phyloP scores from a whole-genome alignment of 192 early-diverging fungal species.

The Dissophora globulifera region DNA sequence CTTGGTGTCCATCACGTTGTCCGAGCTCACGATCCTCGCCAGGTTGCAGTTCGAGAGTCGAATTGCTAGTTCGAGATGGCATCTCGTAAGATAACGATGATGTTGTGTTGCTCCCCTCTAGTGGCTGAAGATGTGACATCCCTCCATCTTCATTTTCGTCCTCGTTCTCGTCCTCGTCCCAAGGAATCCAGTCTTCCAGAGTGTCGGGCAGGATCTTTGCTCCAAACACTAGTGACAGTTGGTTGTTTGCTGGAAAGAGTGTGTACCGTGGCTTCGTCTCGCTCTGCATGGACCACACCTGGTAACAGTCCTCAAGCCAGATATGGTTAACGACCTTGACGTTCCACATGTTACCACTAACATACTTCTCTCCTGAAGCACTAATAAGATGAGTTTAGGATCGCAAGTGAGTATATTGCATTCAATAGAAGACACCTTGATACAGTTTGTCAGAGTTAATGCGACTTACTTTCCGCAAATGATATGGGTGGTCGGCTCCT shows the following conservation, averaged over 20 bases:
- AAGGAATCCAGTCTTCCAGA: slow-evolving; percentile 51
- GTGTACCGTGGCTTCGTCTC: slow-evolving; percentile 66
- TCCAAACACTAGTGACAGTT: slow-evolving; percentile 67
- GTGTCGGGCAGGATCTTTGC: slow-evolving; percentile 50
- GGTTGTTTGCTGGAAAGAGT: slow-evolving; percentile 61
- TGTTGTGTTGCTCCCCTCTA: no score
- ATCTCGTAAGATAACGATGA: no score
- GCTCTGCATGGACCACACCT: slow-evolving; percentile 66
- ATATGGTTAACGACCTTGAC: slow-evolving; percentile 82
- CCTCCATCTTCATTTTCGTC: slow-evolving; percentile 23
- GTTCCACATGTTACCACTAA: slow-evolving; percentile 70
- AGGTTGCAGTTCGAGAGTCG: no score
- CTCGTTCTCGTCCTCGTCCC: no score
- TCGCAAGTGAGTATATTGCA: no score
- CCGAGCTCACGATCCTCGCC: no score
- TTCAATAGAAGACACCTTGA: not conserved
- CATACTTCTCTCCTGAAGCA: slow-evolving; percentile 72
- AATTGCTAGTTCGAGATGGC: no score
- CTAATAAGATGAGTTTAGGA: no score
- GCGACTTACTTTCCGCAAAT: slow-evolving; percentile 72
- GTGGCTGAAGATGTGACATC: not conserved
- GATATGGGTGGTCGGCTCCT: slow-evolving; percentile 75
- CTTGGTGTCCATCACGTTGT: no score
- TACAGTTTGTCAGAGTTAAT: no score
- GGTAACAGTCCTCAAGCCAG: slow-evolving; percentile 86